phyloP scores from a whole-genome alignment of 176 grass and related monocot genomes.

The Oryza australiensis region DNA sequence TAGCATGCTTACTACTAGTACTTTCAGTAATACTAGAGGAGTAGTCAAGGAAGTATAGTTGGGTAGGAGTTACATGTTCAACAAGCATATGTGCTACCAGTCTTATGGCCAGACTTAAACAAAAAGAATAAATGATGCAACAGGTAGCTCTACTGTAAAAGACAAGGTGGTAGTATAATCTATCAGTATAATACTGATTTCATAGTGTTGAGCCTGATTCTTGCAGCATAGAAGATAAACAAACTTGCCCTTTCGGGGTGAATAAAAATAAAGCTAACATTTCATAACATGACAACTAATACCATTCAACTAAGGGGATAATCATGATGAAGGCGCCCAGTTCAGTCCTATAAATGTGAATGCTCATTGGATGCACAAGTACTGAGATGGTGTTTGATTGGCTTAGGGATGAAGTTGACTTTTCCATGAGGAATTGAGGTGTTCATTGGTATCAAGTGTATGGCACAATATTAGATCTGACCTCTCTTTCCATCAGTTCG shows the following conservation, averaged over 20 bases:
- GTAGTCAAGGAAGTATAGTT: not conserved
- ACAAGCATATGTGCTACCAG: not conserved
- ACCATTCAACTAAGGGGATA: not conserved
- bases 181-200: not conserved
- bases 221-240: not conserved
- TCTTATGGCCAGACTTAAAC: not conserved
- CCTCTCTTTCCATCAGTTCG: not conserved
- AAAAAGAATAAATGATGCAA: not conserved
- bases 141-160: not conserved
- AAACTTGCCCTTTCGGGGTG: not conserved
- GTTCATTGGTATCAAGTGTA: not conserved
- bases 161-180: not conserved
- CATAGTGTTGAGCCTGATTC: not conserved
- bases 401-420: not conserved
- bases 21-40: conserved; percentile 9
- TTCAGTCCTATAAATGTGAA: not conserved
- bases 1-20: not conserved
- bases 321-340: too few relatives aligned
- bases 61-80: not conserved
- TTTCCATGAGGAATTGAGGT: not conserved
- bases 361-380: not conserved
- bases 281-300: not conserved
- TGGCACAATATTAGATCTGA: conserved; percentile 22
- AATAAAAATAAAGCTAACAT: not conserved
- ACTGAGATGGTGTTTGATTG: not conserved